A percentile compares a stretch with the other conserved stretches of the same genome.
These are phyloP conservation scores for Teratosphaeria epicoccoides DNA, from an alignment of 2,329 filamentous ascomycete species.

Conservation along the genomic window DNA sequence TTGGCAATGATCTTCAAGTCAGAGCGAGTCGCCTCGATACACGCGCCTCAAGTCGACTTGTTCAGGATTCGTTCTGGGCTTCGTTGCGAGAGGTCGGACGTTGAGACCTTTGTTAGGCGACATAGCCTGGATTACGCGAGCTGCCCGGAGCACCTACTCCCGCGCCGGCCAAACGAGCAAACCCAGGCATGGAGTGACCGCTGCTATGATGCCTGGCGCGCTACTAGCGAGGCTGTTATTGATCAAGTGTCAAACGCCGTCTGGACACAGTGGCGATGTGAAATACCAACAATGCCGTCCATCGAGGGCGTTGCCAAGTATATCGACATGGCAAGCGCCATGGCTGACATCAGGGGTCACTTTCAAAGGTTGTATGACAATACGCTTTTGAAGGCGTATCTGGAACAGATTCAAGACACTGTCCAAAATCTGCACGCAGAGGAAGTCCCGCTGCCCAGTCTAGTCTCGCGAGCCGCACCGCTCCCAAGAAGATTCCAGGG, in stretches of 20 bases:
- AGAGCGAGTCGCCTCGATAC: conserved; percentile 24
- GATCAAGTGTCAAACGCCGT: conserved; percentile 1
- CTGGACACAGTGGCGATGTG: conserved; percentile 10
- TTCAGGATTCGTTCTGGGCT: conserved; percentile 7
- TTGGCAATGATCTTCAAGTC: conserved; percentile 33
- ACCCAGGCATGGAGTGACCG: neutral
- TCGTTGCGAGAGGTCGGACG: neutral
- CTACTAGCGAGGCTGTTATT: neutral
- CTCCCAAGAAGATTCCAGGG: neutral
- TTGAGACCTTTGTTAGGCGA: neutral
- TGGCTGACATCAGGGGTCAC: conserved; percentile 2
- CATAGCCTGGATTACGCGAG: neutral
- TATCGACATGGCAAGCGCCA: conserved; percentile 6
- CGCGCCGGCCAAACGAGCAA: neutral
- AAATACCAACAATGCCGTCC: neutral
- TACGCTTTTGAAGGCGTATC: conserved; percentile 6
- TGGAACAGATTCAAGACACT: conserved; percentile 4
- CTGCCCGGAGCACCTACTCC: neutral
- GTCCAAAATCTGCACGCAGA: neutral
- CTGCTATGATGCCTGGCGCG: conserved; percentile 2
- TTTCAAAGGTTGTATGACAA: conserved; percentile 14
- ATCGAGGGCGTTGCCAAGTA: conserved; percentile 6
- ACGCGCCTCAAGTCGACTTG: conserved; percentile 28
- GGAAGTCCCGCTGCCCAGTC: neutral
- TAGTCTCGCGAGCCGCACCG: neutral